Evolutionary conservation across 2,329 filamentous ascomycete genomes (phyloP), one percentile per base, ranked within the genome.

Genomic region (Aspergillus awamori): DNA sequence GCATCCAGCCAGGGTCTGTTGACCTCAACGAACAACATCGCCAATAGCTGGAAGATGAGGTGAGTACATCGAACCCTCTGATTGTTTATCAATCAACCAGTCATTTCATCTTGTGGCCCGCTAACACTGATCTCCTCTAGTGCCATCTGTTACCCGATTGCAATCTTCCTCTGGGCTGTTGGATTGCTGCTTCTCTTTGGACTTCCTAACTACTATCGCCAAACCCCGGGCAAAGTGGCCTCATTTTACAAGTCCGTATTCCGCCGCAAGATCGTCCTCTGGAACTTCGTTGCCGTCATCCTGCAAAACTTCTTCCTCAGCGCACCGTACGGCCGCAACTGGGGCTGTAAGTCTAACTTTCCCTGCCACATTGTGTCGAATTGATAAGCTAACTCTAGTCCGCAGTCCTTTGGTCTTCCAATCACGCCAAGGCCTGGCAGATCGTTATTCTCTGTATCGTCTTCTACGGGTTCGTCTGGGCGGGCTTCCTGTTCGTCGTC

Each of bases 301-400:
- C 76, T 89, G 30, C 86, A 89, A 70, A 89, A 89, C 73, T 87
- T 86, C 80, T 89, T 86, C 77, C 80, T 89, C 22, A 85, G 84
- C 13, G 82, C 87, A 0, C 86, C 84, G 1, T 89, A 88, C 67
- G 87, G 87, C 39, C 83, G 87, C 55, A 89, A 87, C 71, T 89
- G 87, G 87, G 77, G 78, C 39, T 89, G 47, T 51, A 51, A 30
- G 47, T 51, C n/a, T 28, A 8, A 4, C 26, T 30, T 15, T 30
- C 20, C 2, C 6, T 24, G 15, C 22, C 22, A 30, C 30, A 30
- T 30, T 24, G 7, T 7, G 15, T 15, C 13, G 15, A 30, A 43
- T 8, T 17, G 17, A 7, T 17, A 20, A 43, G n/a, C 15, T 20
- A n/a, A n/a, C 39, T 20, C 39, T 43, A n/a, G n/a, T 30, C 13